Evolutionary conservation across 2,329 filamentous ascomycete genomes (phyloP).

Genomic region (Ilyonectria robusta): DNA sequence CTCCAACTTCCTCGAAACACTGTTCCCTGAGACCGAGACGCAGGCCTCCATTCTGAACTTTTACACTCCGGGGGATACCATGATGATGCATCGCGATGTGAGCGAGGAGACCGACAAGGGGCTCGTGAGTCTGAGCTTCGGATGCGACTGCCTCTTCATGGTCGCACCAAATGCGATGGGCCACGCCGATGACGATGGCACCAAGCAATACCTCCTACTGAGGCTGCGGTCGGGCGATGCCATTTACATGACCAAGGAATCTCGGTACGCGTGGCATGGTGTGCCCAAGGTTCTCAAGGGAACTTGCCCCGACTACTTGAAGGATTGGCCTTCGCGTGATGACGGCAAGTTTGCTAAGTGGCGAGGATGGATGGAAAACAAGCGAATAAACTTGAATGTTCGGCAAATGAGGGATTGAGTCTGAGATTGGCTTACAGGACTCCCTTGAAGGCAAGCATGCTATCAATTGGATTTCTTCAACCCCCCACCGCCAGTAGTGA

Average conservation of each 20-base stretch:
- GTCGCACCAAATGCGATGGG: constrained; percentile 72
- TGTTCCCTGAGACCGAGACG: constrained; percentile 84
- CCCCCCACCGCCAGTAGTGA: not conserved
- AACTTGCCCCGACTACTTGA: constrained; percentile 83
- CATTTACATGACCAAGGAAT: constrained; percentile 87
- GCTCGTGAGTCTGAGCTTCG: constrained; percentile 87
- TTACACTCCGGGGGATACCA: constrained; percentile 90
- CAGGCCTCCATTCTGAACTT: constrained; percentile 96
- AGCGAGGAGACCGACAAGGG: constrained; percentile 86
- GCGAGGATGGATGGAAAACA: constrained; percentile 89
- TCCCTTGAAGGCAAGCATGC: not conserved
- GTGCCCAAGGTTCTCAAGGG: constrained; percentile 87
- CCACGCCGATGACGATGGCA: constrained; percentile 40
- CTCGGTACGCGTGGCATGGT: constrained; percentile 94
- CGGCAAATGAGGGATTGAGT: constrained; percentile 82
- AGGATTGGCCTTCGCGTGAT: constrained; percentile 77
- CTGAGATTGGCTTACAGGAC: not conserved
- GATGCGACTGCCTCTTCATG: constrained; percentile 92
- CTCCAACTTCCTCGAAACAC: constrained; percentile 72
- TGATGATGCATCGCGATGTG: constrained; percentile 94
- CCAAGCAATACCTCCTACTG: constrained; percentile 70
- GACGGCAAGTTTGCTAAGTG: constrained; percentile 74
- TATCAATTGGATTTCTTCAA: not conserved
- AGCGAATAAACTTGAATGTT: constrained; percentile 93
- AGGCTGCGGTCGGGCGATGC: constrained; percentile 87